Base-by-base conservation (phyloP, 495 filamentous ascomycete genomes). In the Recurvomyces mirabilis region DNA sequence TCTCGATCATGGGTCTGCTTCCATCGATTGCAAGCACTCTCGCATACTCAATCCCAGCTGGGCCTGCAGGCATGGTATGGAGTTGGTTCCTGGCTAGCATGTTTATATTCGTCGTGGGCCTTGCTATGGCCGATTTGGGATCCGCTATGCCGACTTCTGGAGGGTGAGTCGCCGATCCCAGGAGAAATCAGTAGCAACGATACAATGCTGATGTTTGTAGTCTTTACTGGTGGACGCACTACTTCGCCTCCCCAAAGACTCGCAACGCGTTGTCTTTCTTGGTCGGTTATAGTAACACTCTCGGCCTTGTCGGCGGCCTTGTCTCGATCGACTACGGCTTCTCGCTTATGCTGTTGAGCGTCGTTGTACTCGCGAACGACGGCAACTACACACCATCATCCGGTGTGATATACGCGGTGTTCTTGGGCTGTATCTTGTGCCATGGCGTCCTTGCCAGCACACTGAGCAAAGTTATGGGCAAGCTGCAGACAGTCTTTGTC, bases 1-100 rank as follows among this genome's bases (percentile, higher is more conserved):
- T 84, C 51, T 75, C 70, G 51, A 84, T 84, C 45, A 84, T 84
- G 77, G 78, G 78, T 7, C 62, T 84, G 9, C 60, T 84, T n/a
- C 78, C 78, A 0, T 82, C 78, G 2, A 82, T 84, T 49, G 77
- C 79, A 3, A 73, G 72, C 11, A 81, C 77, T 0, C 60, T 84
- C 18, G 56, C 74, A 2, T 84, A 80, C 50, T 78, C 74, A 1
- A 66, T 82, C 37, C 77, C 79, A 5, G 73, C 79, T 22, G 79
- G 79, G 1, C 79, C 79, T 0, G 77, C 70, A 1, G 79, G 78
- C 5, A 79, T 84, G 70, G 75, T 81, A 50, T 84, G 79, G 79
- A 73, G 74, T 21, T 82, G 78, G 78, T 72, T 82, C 33, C 55
- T 69, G 14, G 76, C 78, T 17, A 73, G 69, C 42, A 65, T 59